Conservation (phyloP, 2,329 filamentous ascomycete genomes). For the Monosporascus sp. region DNA sequence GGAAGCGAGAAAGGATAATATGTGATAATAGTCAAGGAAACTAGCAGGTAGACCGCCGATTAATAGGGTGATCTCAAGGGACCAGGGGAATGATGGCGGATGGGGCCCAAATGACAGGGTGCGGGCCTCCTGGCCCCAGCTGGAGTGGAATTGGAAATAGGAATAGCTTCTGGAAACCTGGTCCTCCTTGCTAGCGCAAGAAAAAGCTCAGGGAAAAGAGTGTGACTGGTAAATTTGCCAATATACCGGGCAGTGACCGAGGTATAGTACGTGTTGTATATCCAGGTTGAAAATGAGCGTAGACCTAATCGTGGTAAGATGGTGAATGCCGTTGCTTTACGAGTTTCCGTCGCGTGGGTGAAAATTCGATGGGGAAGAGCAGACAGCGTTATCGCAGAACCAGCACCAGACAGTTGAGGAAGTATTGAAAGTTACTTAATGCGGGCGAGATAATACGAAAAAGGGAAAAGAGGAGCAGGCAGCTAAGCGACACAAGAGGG, state of each 20-base stretch:
- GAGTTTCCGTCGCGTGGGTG: not conserved
- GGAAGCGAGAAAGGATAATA: slow-evolving; percentile 10
- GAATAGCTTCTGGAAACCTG: slow-evolving; percentile 30
- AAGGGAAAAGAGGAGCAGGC: not conserved
- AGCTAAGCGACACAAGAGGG: not conserved
- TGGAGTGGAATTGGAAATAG: slow-evolving; percentile 21
- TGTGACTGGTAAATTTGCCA: slow-evolving; percentile 23
- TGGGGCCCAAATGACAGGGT: slow-evolving; percentile 26
- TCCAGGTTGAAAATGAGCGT: not conserved
- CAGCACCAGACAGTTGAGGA: not conserved
- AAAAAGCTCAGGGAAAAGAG: slow-evolving; percentile 21
- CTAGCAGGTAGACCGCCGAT: slow-evolving; percentile 17
- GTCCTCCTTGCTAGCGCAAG: slow-evolving; percentile 28
- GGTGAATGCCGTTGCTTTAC: not conserved
- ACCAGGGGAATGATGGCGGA: slow-evolving; percentile 23
- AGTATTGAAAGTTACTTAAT: not conserved
- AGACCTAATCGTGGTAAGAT: not conserved
- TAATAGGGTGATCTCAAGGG: slow-evolving; percentile 24
- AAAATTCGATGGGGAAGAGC: not conserved
- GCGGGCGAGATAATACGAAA: not conserved
- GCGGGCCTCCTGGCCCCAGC: slow-evolving; percentile 27
- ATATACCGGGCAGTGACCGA: slow-evolving; percentile 8
- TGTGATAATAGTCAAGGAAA: slow-evolving; percentile 12
- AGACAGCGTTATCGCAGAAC: not conserved
- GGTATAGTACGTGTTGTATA: not conserved